Evolutionary conservation across 176 grass and related monocot genomes (phyloP).

Genomic region (Phoenix dactylifera): DNA sequence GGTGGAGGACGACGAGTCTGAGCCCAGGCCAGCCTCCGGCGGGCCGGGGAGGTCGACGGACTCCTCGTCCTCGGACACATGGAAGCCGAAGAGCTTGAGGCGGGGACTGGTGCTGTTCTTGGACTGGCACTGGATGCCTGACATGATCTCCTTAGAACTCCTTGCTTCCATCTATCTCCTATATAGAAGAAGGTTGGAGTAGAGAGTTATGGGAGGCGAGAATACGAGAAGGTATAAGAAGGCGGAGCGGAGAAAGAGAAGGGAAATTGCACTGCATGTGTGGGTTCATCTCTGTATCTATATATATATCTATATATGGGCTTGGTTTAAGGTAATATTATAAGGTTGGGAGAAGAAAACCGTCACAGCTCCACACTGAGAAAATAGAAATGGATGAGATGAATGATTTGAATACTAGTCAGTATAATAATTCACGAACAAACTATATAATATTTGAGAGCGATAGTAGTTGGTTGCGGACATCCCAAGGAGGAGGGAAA

Average conservation of each 20-base stretch:
- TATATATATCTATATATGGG: background rate
- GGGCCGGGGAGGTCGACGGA: background rate
- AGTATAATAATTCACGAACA: background rate
- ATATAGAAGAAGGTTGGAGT: background rate
- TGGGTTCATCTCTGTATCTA: background rate
- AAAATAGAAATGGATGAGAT: background rate
- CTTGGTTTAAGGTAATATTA: slow-evolving; percentile 3
- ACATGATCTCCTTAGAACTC: background rate
- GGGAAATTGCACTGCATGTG: slow-evolving; percentile 2
- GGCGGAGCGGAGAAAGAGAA: background rate
- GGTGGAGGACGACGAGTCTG: slow-evolving; percentile 43
- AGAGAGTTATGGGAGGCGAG: background rate
- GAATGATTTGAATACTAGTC: background rate
- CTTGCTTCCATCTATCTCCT: background rate
- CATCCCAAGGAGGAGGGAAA: background rate
- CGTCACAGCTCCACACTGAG: background rate
- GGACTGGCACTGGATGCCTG: slow-evolving; percentile 7
- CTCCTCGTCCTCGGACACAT: background rate
- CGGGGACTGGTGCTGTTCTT: background rate
- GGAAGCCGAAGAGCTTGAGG: slow-evolving; percentile 23
- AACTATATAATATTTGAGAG: background rate
- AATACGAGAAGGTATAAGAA: background rate
- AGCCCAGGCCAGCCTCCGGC: slow-evolving; percentile 24
- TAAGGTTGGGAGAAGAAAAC: background rate
- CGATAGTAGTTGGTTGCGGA: slow-evolving; percentile 1